phyloP scores from a whole-genome alignment of 2,329 filamentous ascomycete species.

The Geosmithia morbida region DNA sequence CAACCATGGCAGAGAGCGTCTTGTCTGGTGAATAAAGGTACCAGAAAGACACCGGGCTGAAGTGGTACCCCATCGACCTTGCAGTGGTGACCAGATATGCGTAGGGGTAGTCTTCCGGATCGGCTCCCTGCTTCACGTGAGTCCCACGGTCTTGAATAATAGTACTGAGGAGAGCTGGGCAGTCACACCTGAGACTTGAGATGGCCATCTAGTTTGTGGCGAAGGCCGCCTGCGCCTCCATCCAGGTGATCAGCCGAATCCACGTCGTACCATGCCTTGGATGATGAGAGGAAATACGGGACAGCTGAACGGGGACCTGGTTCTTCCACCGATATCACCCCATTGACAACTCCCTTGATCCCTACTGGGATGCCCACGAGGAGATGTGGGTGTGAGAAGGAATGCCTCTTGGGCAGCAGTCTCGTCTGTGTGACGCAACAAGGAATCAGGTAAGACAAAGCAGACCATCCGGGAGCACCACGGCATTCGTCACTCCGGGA shows the following conservation, averaged over 20 bases:
- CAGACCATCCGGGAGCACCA: too few species aligned
- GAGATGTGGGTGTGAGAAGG: conserved; percentile 58
- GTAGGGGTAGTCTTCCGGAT: conserved; percentile 45
- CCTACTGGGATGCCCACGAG: conserved; percentile 53
- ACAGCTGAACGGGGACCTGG: conserved; percentile 11
- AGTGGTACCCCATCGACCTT: conserved; percentile 53
- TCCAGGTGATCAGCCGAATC: conserved; percentile 46
- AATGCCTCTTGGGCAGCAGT: conserved; percentile 52
- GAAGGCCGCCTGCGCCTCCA: conserved; percentile 32
- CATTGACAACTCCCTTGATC: conserved; percentile 39
- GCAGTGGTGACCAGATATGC: conserved; percentile 61
- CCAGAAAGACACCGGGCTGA: conserved; percentile 70
- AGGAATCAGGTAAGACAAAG: conserved; percentile 38
- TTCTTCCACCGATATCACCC: conserved; percentile 35
- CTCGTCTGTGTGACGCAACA: conserved; percentile 50
- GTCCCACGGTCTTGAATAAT: conserved; percentile 13
- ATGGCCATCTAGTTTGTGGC: conserved; percentile 47
- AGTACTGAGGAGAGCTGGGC: not conserved
- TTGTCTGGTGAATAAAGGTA: conserved; percentile 52
- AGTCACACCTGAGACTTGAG: conserved; percentile 38
- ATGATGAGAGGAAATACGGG: conserved; percentile 1
- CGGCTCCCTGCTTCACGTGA: conserved; percentile 23
- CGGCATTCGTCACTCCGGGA: too few species aligned
- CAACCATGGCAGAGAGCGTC: conserved; percentile 46
- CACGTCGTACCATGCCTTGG: conserved; percentile 40